A percentile compares a stretch with the other conserved stretches of the same genome.
Conservation (phyloP, 129 eudicot genomes). For the Flaveria bidentis region DNA sequence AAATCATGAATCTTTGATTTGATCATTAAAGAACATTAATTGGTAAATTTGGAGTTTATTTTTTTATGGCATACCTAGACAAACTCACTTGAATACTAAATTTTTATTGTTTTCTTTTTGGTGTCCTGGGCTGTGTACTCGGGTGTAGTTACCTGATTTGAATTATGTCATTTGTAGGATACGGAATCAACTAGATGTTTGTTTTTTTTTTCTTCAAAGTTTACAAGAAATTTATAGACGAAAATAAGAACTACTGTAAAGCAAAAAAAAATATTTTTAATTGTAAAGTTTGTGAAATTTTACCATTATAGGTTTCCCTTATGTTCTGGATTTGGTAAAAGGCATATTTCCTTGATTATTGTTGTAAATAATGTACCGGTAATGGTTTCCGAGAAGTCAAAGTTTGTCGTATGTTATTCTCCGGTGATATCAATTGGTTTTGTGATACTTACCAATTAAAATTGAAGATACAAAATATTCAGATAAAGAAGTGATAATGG, state of each 20-base stretch:
- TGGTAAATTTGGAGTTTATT: background rate
- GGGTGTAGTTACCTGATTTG: too few species aligned
- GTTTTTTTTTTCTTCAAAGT: background rate
- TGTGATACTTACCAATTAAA: conserved; percentile 3
- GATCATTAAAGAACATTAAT: background rate
- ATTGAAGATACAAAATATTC: background rate
- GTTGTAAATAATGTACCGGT: background rate
- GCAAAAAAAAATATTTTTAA: background rate
- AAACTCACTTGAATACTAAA: background rate
- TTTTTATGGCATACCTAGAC: background rate
- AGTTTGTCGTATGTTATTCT: conserved; percentile 8
- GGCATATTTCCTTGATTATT: background rate
- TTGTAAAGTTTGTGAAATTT: background rate
- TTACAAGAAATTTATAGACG: background rate
- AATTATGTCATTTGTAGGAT: background rate
- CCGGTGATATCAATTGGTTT: background rate
- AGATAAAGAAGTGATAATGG: background rate
- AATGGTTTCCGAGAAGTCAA: conserved; percentile 15
- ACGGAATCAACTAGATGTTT: background rate
- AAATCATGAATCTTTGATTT: conserved; percentile 11
- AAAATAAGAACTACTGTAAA: background rate
- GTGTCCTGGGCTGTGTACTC: too few species aligned
- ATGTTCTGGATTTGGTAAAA: background rate
- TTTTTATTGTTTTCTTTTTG: background rate
- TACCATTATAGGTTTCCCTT: background rate